A percentile compares a stretch with the other conserved stretches of the same genome.
These are phyloP conservation scores for Trametes meyenii DNA, from an alignment of 768 basidiomycete species.

Conservation along the genomic window DNA sequence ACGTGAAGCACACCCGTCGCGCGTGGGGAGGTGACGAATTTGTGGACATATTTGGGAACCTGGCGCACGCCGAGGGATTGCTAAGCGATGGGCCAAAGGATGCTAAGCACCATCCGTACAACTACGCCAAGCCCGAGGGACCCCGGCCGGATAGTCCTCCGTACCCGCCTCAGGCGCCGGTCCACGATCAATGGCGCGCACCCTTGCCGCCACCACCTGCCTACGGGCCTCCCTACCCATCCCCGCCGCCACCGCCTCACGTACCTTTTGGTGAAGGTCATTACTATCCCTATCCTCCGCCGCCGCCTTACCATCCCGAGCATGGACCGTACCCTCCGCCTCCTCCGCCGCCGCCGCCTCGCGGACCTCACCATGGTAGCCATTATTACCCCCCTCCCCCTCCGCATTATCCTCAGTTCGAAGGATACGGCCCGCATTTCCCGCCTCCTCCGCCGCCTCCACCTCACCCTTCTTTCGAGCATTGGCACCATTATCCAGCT, in stretches of 20 bases:
- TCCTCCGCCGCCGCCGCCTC: slow-evolving; percentile 6
- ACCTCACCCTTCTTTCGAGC: background rate
- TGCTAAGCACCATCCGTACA: background rate
- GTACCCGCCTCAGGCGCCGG: background rate
- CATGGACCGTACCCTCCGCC: too few relatives aligned
- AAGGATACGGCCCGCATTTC: background rate
- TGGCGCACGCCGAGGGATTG: background rate
- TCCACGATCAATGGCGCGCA: background rate
- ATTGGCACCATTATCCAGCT: background rate
- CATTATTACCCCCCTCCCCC: background rate
- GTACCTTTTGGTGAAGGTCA: slow-evolving; percentile 6
- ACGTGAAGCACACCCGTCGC: background rate
- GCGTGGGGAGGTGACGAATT: background rate
- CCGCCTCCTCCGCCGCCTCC: slow-evolving; percentile 6
- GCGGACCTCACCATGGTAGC: slow-evolving; percentile 6
- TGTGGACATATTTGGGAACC: background rate
- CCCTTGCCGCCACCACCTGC: slow-evolving; percentile 5
- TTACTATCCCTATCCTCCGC: background rate
- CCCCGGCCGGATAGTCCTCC: background rate
- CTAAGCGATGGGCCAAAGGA: background rate
- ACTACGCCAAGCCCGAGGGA: background rate
- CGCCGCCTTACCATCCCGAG: too few relatives aligned
- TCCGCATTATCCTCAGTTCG: background rate
- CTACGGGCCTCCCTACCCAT: too few relatives aligned
- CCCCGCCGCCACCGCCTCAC: slow-evolving; percentile 9